Base-by-base conservation (phyloP, 495 filamentous ascomycete species). In the Lophiostoma macrostomum region DNA sequence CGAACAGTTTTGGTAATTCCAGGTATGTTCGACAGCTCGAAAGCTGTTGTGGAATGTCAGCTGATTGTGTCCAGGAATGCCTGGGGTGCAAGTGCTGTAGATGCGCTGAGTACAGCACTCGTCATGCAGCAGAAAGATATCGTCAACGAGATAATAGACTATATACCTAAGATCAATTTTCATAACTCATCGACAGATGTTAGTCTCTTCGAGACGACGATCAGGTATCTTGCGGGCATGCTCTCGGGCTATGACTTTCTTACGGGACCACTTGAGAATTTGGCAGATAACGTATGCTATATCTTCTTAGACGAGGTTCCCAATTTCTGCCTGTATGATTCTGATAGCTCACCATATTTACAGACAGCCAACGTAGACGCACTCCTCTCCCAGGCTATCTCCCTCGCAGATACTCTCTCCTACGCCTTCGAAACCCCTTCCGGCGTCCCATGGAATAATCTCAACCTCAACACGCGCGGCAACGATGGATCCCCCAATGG, bases 201-300 rank as follows among this genome's bases (percentile, higher is more conserved):
- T 54, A 90, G 84, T 49, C 70, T 95, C 24, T 95, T 95, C 53
- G 89, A 95, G 69, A 95, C 89, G 2, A 94, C 88, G 2, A 95
- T 95, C 61, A 84, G 89, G 3, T 95, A 94, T 58, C 71, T 95
- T 3, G 89, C 75, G 13, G 90, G 90, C 14, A 73, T 95, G 57
- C 57, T 94, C 34, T 87, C 90, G 7, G 90, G 81, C 5, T 90
- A 93, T 65, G 90, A 94, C 64, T 76, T 95, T 57, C 69, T 95
- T 22, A 86, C 68, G 6, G 87, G 86, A 0, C 87, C 87, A 5
- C 72, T 86, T 23, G 67, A 78, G n/a, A 45, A 75, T 11, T 65
- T 85, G 12, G 53, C 48, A 43, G 73, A 63, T 12, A 52, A 54
- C 37, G 68, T 70, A 60, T 61, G 52, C 3, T n/a, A n/a, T n/a